Conservation (phyloP, 2,329 filamentous ascomycete genomes). For the Cladosporium sp. region DNA sequence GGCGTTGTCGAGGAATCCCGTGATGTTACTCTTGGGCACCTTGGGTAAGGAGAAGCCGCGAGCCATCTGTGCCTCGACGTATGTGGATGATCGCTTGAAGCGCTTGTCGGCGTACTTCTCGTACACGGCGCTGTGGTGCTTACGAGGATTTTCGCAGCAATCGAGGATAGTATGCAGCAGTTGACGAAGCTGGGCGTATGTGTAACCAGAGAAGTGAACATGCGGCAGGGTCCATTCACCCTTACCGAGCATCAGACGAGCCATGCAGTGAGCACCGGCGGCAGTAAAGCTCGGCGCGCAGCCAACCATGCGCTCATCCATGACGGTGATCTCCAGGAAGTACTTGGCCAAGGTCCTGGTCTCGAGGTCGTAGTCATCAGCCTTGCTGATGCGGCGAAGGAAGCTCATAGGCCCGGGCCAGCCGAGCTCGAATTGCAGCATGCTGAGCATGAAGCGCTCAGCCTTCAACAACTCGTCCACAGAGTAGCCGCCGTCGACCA, state of each 20-base stretch:
- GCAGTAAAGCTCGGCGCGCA: slow-evolving; percentile 86
- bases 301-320: slow-evolving; percentile 96
- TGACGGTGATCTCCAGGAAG: slow-evolving; percentile 92
- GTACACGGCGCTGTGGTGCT: slow-evolving; percentile 81
- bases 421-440: slow-evolving; percentile 91
- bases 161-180: slow-evolving; percentile 76
- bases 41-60: slow-evolving; percentile 6
- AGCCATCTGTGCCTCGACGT: slow-evolving; percentile 70
- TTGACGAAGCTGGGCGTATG: slow-evolving; percentile 74
- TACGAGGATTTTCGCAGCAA: slow-evolving; percentile 75
- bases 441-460: slow-evolving; percentile 95
- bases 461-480: slow-evolving; percentile 93
- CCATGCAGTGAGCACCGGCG: slow-evolving; percentile 87
- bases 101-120: slow-evolving; percentile 88
- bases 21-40: not conserved
- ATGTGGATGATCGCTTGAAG: slow-evolving; percentile 78
- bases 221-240: slow-evolving; percentile 82
- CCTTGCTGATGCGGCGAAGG: slow-evolving; percentile 92
- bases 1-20: not conserved
- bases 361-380: slow-evolving; percentile 94
- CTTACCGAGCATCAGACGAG: slow-evolving; percentile 82
- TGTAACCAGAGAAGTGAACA: slow-evolving; percentile 91
- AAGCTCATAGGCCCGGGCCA: slow-evolving; percentile 99
- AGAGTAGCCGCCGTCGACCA: slow-evolving; percentile 91
- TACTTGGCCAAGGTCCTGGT: slow-evolving; percentile 95